Base-by-base conservation (phyloP, 805 yeast genomes). In the Trichomonascus vanleenenianus region DNA sequence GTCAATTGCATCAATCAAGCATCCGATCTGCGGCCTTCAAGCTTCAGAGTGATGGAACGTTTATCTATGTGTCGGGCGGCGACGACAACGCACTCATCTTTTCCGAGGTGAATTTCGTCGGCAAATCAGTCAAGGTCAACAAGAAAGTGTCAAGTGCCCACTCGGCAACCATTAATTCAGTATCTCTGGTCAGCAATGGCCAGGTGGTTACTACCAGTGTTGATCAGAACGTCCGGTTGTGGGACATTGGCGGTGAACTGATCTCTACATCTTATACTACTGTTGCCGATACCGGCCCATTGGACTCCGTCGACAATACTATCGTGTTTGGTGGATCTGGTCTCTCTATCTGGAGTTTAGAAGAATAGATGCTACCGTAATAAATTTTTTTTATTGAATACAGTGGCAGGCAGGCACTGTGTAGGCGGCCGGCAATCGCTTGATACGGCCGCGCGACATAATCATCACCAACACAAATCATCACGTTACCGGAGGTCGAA, bases 251-350 rank as follows among this genome's bases (percentile, higher is more conserved):
- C 15, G 14, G 20, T 7, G 46, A 39, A 3, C 48, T 71, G 19
- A 5, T 61, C 1, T 70, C 72, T 7, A 67, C 73, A 0, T 61
- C 61, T 39, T 85, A 83, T 61, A 85, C 96, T 1, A 81, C 95
- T 0, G 78, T 88, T 31, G 95, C 97, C 0, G 98, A 91, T 57
- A 86, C 96, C 0, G 97, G 96, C 0, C 79, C 87, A 39, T 63
- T 79, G 25, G 85, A 67, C 1, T 39, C 45, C 0, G 51, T 60
- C 1, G 50, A 54, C 3, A 58, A 60, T 9, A 44, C 72, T 25
- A 67, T 72, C 1, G 59, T 82, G 2, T 64, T 85, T 31, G 96
- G 91, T 9, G 96, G 96, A 11, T 83, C 89, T 2, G 96, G 96
- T 2, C 54, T 85, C n/a, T 78, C 86, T 1, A 25, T 30, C n/a